These are phyloP conservation scores for Parasarocladium wereldwijsianum DNA, from an alignment of 2,329 filamentous ascomycete genomes.

Conservation along the genomic window DNA sequence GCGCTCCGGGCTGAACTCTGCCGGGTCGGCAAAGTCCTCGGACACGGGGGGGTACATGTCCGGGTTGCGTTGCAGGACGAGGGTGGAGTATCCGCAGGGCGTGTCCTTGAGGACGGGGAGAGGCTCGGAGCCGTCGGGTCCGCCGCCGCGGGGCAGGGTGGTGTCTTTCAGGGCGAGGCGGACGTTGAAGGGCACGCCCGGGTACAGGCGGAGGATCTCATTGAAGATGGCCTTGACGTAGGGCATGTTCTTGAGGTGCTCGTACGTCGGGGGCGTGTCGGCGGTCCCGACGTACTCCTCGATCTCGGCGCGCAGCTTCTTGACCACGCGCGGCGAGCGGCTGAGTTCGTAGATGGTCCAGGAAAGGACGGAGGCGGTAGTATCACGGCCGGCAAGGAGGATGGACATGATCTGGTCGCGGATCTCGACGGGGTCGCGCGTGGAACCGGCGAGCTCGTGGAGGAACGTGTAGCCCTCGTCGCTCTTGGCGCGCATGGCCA, in stretches of 20 bases:
- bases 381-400: constrained; percentile 75
- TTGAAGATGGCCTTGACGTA: constrained; percentile 63
- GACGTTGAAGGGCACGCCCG: constrained; percentile 66
- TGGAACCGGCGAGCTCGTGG: constrained; percentile 70
- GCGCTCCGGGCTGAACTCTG: constrained; percentile 48
- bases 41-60: constrained; percentile 43
- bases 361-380: constrained; percentile 66
- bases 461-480: constrained; percentile 71
- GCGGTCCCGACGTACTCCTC: constrained; percentile 47
- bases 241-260: constrained; percentile 75
- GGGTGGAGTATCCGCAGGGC: constrained; percentile 49
- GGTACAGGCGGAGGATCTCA: constrained; percentile 66
- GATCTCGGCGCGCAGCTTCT: constrained; percentile 62
- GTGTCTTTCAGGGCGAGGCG: constrained; percentile 59
- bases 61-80: constrained; percentile 57
- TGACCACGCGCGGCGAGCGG: constrained; percentile 50
- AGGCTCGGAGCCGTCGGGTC: constrained; percentile 44
- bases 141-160: constrained; percentile 58
- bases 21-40: constrained; percentile 28
- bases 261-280: constrained; percentile 49
- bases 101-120: constrained; percentile 53
- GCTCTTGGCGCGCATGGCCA: constrained; percentile 50
- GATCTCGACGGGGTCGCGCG: constrained; percentile 54
- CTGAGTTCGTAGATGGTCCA: constrained; percentile 76
- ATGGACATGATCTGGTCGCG: constrained; percentile 76